Evolutionary conservation across 2,329 filamentous ascomycete species (phyloP).

Genomic region (Cercospora berteroae): DNA sequence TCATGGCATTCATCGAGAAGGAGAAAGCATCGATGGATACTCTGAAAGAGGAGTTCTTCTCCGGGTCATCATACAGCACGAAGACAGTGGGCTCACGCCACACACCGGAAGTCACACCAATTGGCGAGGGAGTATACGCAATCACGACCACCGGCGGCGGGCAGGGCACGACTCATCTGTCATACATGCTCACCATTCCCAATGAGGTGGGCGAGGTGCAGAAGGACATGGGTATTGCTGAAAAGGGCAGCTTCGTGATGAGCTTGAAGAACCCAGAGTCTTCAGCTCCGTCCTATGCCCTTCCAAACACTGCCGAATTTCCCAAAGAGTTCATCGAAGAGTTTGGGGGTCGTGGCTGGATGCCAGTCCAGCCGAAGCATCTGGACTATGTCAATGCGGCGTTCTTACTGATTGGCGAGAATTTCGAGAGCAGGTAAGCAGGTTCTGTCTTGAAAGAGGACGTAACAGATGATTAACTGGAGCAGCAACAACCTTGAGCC

Average conservation of each 20-base stretch:
- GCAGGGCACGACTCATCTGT: constrained; percentile 62
- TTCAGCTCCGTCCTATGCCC: constrained; percentile 61
- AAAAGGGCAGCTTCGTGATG: constrained; percentile 73
- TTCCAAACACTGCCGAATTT: constrained; percentile 67
- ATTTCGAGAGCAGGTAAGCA: constrained; percentile 40
- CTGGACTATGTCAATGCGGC: constrained; percentile 69
- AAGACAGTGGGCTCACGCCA: constrained; percentile 70
- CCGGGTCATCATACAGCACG: constrained; percentile 67
- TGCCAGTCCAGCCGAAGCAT: constrained; percentile 64
- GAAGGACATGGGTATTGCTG: constrained; percentile 67
- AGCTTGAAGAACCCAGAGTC: constrained; percentile 77
- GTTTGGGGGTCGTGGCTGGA: constrained; percentile 72
- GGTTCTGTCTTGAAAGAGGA: background rate
- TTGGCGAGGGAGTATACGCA: constrained; percentile 84
- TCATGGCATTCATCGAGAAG: constrained; percentile 83
- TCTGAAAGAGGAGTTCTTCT: constrained; percentile 70
- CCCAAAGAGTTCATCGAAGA: constrained; percentile 71
- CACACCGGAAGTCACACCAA: constrained; percentile 65
- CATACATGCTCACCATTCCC: constrained; percentile 76
- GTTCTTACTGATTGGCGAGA: constrained; percentile 74
- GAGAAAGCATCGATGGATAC: constrained; percentile 62
- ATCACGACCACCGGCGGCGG: constrained; percentile 69
- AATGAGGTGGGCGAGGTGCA: constrained; percentile 69
- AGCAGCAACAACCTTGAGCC: constrained; percentile 58
- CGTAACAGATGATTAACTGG: background rate